Conservation (phyloP, 2,329 filamentous ascomycete genomes). For the Nannizziopsis barbatae region DNA sequence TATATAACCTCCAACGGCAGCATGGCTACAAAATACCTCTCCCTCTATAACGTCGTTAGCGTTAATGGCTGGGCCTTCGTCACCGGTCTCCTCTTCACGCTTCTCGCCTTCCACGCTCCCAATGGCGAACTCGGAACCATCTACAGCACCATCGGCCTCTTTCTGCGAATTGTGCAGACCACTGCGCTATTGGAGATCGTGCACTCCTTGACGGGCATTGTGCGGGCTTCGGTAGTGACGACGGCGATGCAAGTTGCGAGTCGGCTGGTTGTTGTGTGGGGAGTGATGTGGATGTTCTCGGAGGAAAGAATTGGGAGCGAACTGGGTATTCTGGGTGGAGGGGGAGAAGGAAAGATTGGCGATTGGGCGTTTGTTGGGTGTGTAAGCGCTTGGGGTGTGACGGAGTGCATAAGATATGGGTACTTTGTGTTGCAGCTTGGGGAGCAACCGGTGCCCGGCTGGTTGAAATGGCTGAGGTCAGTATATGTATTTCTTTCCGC, state of each 20-base stretch:
- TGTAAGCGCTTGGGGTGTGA: constrained; percentile 74
- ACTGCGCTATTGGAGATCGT: constrained; percentile 71
- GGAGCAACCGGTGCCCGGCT: constrained; percentile 47
- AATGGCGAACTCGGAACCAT: constrained; percentile 22
- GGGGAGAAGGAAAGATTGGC: constrained; percentile 22
- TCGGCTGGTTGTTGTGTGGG: constrained; percentile 82
- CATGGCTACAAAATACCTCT: constrained; percentile 49
- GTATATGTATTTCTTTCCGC: constrained; percentile 9
- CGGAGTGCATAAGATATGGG: constrained; percentile 84
- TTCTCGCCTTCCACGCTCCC: constrained; percentile 34
- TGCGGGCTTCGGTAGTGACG: constrained; percentile 73
- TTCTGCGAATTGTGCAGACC: constrained; percentile 60
- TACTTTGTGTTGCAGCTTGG: constrained; percentile 66
- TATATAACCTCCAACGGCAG: too few species aligned
- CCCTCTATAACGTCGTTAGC: constrained; percentile 73
- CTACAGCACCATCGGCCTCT: constrained; percentile 39
- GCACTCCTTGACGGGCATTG: constrained; percentile 68
- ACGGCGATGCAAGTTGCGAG: constrained; percentile 83
- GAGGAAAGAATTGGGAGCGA: constrained; percentile 56
- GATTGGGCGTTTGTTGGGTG: constrained; percentile 37
- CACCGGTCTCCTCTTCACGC: constrained; percentile 50
- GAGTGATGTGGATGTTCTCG: constrained; percentile 64
- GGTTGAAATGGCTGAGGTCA: constrained; percentile 66
- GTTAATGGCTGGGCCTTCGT: constrained; percentile 68
- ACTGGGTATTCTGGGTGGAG: constrained; percentile 24